Percentiles rank a stretch among this genome's conserved stretches.
Conservation (phyloP, 768 basidiomycete genomes). For the Agaricus blazei region DNA sequence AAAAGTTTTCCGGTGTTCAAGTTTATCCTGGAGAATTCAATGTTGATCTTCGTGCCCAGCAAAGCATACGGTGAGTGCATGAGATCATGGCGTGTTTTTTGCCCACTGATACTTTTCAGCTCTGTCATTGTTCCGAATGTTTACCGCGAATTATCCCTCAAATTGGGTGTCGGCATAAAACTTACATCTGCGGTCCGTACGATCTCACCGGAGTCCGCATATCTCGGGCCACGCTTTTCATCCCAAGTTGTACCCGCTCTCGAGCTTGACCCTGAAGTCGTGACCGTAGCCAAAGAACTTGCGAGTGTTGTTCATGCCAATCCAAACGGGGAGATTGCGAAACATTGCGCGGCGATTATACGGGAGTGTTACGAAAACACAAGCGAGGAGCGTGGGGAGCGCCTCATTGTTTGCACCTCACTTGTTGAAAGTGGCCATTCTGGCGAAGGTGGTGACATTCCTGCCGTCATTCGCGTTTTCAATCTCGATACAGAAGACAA, state of each 20-base stretch:
- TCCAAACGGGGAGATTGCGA: constrained; percentile 45
- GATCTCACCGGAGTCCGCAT: constrained; percentile 55
- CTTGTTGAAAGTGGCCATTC: constrained; percentile 51
- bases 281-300: constrained; percentile 52
- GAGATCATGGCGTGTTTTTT: background rate
- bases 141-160: constrained; percentile 42
- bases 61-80: constrained; percentile 43
- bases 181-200: constrained; percentile 55
- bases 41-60: constrained; percentile 44
- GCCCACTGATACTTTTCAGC: constrained; percentile 21
- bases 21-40: constrained; percentile 37
- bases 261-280: constrained; percentile 39
- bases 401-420: constrained; percentile 52
- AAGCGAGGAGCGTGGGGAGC: constrained; percentile 42
- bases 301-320: constrained; percentile 46
- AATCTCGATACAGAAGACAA: constrained; percentile 47
- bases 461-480: constrained; percentile 47
- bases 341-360: constrained; percentile 49
- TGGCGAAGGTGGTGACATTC: constrained; percentile 37
- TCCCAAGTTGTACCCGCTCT: constrained; percentile 45
- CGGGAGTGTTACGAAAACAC: constrained; percentile 47
- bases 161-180: constrained; percentile 50
- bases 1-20: constrained; percentile 43
- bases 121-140: constrained; percentile 49
- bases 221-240: constrained; percentile 52